Evolutionary conservation across 805 yeast species (phyloP), one percentile per base, ranked within the genome.

Genomic region (Yarrowia phangngaensis): DNA sequence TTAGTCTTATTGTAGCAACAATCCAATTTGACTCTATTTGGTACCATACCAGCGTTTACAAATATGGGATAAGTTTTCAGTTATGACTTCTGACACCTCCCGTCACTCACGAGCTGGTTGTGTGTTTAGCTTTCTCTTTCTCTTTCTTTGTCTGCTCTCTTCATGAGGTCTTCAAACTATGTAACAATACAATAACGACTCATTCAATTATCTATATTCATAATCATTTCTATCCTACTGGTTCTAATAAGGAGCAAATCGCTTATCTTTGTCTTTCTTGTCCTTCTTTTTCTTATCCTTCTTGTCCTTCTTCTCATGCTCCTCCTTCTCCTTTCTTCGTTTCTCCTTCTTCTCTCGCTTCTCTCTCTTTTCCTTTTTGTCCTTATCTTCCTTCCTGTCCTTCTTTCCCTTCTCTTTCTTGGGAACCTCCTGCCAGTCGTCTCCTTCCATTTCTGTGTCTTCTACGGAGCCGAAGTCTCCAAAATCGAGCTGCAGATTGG

Each of bases 321-420:
- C 24, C 16, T 30, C 31, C 31, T 36, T 51, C 24, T 51, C 33
- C 16, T 33, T 16, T 31, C 41, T 27, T 4, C 30, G 13, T 15
- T 50, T 32, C 46, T 52, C 40, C 13, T 31, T 28, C 45, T 54
- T 50, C 40, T 52, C 51, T 9, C 22, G 23, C 45, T 53, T 53
- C 27, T 53, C 51, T 23, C 27, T 26, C 15, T 47, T 50, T 2
- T 47, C 41, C 32, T 50, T 52, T 23, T 52, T 68, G 8, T 73
- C 72, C 46, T 70, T 70, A 53, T 65, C 64, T 26, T 63, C 61
- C 14, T 62, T 58, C 55, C 64, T 67, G 12, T 59, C 59, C 55
- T 64, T 63, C 53, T 65, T 64, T 19, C 63, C 60, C 51, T 67
- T 64, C 55, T 67, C 66, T 22, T 66, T 61, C 56, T 68, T 64